Evolutionary conservation across 2,329 filamentous ascomycete species (phyloP).

Genomic region (Akanthomyces dipterigenus): DNA sequence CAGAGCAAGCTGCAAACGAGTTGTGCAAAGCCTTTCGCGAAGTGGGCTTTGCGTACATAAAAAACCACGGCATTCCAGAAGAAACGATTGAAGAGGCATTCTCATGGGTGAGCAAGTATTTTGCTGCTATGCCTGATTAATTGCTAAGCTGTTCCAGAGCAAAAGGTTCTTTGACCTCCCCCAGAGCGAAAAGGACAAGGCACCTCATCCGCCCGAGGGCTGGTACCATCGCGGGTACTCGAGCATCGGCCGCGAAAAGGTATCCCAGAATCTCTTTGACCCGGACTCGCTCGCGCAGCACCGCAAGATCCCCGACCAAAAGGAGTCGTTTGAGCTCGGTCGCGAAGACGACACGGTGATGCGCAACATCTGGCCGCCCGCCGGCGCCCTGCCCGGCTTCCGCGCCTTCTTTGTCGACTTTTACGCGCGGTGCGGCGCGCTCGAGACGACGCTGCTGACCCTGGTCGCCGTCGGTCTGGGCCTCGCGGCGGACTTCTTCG

Average conservation of each 20-base stretch:
- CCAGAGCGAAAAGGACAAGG: constrained; percentile 25
- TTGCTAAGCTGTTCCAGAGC: constrained; percentile 14
- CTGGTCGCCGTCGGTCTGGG: constrained; percentile 70
- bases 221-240: constrained; percentile 32
- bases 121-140: no score
- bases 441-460: constrained; percentile 69
- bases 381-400: constrained; percentile 19
- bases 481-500: constrained; percentile 62
- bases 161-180: constrained; percentile 26
- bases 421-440: constrained; percentile 59
- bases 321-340: constrained; percentile 36
- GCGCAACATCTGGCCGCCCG: constrained; percentile 23
- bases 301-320: constrained; percentile 23
- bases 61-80: constrained; percentile 28
- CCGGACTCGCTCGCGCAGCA: background rate
- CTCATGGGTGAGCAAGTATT: constrained; percentile 20
- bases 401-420: constrained; percentile 43
- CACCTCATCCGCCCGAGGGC: constrained; percentile 25
- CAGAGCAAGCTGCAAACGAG: constrained; percentile 12
- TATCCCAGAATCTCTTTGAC: constrained; percentile 26
- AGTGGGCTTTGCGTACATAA: constrained; percentile 28
- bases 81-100: constrained; percentile 32
- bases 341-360: constrained; percentile 23
- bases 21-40: constrained; percentile 25
- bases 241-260: constrained; percentile 28